Conservation (phyloP, 2,329 filamentous ascomycete genomes). For the Berkeleyomyces rouxiae region DNA sequence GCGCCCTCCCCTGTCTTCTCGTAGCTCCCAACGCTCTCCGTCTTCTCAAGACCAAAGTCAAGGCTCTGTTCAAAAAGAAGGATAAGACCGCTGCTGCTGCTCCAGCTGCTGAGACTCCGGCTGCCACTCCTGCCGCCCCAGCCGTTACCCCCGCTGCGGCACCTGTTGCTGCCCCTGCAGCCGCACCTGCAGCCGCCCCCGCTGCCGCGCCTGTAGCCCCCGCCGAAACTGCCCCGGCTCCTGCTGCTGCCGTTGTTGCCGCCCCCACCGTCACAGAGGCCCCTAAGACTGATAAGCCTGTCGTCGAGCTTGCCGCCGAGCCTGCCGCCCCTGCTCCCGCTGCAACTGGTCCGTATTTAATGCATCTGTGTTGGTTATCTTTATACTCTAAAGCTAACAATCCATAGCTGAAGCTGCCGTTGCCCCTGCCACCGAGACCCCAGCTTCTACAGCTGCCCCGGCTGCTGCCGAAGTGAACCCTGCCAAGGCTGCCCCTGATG, state of each 20-base stretch:
- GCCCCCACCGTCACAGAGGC: conserved; percentile 4
- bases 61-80: conserved; percentile 36
- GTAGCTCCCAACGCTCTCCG: conserved; percentile 34
- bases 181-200: background rate
- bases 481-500: conserved; percentile 16
- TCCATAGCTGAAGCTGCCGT: background rate
- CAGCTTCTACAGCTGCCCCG: conserved; percentile 19
- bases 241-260: background rate
- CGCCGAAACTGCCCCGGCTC: background rate
- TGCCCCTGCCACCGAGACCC: background rate
- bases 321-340: conserved; percentile 13
- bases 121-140: conserved; percentile 14
- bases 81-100: conserved; percentile 15
- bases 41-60: conserved; percentile 40
- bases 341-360: background rate
- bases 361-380: background rate
- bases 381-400: background rate
- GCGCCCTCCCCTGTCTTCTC: background rate
- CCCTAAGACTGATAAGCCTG: conserved; percentile 13
- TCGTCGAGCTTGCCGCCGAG: conserved; percentile 15
- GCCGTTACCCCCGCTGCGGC: conserved; percentile 16
- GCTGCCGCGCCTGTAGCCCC: background rate
- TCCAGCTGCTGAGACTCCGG: background rate
- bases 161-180: background rate
- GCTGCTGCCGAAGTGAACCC: conserved; percentile 19